A percentile compares a stretch with the other conserved stretches of the same genome.
Evolutionary conservation across 75 land plant genomes (phyloP).

Genomic region (Azolla pinnata): DNA sequence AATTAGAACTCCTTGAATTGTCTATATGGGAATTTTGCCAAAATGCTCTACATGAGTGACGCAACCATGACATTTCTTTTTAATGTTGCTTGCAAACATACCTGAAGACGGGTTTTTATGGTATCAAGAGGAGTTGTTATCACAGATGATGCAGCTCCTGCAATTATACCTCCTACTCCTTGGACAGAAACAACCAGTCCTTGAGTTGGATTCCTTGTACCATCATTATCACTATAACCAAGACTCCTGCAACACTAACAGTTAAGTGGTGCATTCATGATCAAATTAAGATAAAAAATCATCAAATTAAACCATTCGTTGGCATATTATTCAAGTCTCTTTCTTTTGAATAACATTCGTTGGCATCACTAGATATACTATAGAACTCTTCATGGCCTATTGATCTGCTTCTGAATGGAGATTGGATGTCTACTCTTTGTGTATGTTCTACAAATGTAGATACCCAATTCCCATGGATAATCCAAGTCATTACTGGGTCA

Average conservation of each 20-base stretch:
- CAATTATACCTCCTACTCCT: slow-evolving; percentile 68
- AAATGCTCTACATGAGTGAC: too few relatives aligned
- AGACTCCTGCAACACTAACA: slow-evolving; percentile 55
- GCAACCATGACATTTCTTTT: too few relatives aligned
- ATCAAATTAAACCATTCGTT: too few relatives aligned
- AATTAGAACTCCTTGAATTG: neutral
- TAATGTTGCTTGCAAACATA: slow-evolving; percentile 5
- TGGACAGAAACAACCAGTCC: slow-evolving; percentile 65
- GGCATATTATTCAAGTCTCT: too few relatives aligned
- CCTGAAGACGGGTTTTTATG: slow-evolving; percentile 91
- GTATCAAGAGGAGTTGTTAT: slow-evolving; percentile 91
- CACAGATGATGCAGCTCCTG: slow-evolving; percentile 79
- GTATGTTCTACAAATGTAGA: too few relatives aligned
- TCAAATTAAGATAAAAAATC: too few relatives aligned
- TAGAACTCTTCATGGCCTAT: too few relatives aligned
- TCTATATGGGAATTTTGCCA: neutral
- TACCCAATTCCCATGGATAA: neutral
- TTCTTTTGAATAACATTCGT: too few relatives aligned
- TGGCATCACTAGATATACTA: too few relatives aligned
- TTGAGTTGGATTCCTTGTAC: slow-evolving; percentile 52
- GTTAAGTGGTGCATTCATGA: too few relatives aligned
- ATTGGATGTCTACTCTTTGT: too few relatives aligned
- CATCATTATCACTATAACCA: slow-evolving; percentile 49
- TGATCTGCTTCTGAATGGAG: too few relatives aligned
- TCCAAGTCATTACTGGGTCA: neutral